phyloP scores from a whole-genome alignment of 306 rosid genomes.

The Dalbergia cochinchinensis region DNA sequence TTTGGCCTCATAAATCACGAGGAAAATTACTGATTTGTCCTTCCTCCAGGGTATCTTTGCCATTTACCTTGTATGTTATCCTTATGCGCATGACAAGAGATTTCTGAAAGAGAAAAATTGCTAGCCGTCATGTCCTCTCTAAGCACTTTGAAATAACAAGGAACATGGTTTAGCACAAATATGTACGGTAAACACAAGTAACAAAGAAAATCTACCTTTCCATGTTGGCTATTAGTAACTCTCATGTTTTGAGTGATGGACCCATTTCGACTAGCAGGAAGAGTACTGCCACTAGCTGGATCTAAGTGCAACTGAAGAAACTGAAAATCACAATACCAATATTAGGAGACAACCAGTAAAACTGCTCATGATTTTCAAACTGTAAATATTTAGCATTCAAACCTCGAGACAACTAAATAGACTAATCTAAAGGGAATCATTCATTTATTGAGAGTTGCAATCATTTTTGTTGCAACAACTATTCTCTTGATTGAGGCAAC shows the following conservation, averaged over 20 bases:
- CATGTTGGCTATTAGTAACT: constrained; percentile 81
- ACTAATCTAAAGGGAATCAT: constrained; percentile 3
- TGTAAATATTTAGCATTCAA: background rate
- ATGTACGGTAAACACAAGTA: background rate
- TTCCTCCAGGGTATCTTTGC: constrained; percentile 89
- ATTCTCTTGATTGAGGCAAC: background rate
- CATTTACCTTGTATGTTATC: constrained; percentile 88
- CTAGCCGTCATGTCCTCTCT: constrained; percentile 46
- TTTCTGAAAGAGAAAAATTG: constrained; percentile 69
- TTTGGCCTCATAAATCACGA: constrained; percentile 69
- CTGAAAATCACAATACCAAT: constrained; percentile 57
- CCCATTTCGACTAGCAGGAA: constrained; percentile 71
- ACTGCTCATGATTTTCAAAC: constrained; percentile 9
- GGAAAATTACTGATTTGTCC: constrained; percentile 92
- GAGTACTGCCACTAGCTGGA: constrained; percentile 77
- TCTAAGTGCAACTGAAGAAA: constrained; percentile 90
- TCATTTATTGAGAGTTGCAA: background rate
- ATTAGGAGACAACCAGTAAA: constrained; percentile 17
- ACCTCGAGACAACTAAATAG: constrained; percentile 16
- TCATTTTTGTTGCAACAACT: background rate
- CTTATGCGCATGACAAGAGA: constrained; percentile 91
- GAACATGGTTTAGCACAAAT: constrained; percentile 6
- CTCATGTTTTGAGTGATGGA: constrained; percentile 66
- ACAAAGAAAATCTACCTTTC: constrained; percentile 65
- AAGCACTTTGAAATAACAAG: constrained; percentile 23